phyloP scores from a whole-genome alignment of 306 rosid genomes.

The Cucurbita maxima region DNA sequence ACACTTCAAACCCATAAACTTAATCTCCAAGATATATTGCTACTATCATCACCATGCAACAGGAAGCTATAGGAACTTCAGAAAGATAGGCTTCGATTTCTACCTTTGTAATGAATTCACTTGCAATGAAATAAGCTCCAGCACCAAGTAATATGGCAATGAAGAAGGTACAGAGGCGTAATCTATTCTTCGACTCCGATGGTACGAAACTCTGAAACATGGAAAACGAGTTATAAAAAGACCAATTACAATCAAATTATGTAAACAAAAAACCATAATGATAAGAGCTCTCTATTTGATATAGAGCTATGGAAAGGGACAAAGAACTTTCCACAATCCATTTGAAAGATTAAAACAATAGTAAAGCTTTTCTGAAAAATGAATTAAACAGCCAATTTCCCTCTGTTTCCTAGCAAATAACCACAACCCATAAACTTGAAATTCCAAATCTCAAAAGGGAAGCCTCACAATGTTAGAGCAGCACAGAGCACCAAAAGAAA shows the following conservation, averaged over 20 bases:
- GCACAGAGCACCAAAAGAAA: not conserved
- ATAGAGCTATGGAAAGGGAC: not conserved
- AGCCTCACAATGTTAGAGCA: not conserved
- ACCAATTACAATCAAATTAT: not conserved
- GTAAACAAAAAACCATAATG: not conserved
- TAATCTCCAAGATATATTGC: not conserved
- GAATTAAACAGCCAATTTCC: not conserved
- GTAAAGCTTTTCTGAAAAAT: not conserved
- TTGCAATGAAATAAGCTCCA: slow-evolving; percentile 51
- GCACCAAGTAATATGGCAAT: slow-evolving; percentile 34
- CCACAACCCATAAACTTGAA: not conserved
- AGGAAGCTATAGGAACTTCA: not conserved
- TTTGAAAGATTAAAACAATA: not conserved
- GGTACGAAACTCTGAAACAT: not conserved
- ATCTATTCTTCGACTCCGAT: slow-evolving; percentile 46
- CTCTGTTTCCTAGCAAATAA: not conserved
- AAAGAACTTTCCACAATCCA: not conserved
- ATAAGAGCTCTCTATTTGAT: not conserved
- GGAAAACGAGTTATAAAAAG: not conserved
- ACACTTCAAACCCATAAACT: not conserved
- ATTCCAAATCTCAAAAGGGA: not conserved
- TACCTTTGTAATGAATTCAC: slow-evolving; percentile 32
- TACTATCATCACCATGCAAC: not conserved
- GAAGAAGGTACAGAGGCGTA: slow-evolving; percentile 39
- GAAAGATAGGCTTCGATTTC: not conserved